Conservation (phyloP, 1,284 basidiomycete genomes). For the Fomitopsis pinicola region DNA sequence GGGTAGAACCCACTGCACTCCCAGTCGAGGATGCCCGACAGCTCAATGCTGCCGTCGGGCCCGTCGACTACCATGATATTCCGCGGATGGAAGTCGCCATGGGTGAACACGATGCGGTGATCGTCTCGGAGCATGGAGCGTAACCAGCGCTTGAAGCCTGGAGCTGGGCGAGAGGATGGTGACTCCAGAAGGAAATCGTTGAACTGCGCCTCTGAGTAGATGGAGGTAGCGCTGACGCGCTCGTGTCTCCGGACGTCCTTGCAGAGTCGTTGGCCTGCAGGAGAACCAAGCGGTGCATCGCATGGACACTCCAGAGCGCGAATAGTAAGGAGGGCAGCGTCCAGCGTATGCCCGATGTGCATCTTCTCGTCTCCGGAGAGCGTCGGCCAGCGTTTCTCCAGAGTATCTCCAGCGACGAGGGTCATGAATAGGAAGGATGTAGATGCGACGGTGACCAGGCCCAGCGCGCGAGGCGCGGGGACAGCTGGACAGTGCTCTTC, state of each 20-base stretch:
- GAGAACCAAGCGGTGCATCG: conserved; percentile 7
- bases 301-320: background rate
- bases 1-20: conserved; percentile 26
- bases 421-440: conserved; percentile 21
- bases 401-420: conserved; percentile 14
- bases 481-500: conserved; percentile 7
- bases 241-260: conserved; percentile 13
- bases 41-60: conserved; percentile 5
- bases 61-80: conserved; percentile 24
- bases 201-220: conserved; percentile 15
- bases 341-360: background rate
- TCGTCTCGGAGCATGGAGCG: conserved; percentile 17
- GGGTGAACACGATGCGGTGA: conserved; percentile 24
- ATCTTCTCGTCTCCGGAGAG: conserved; percentile 5
- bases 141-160: conserved; percentile 15
- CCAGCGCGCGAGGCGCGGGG: conserved; percentile 13
- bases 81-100: conserved; percentile 24
- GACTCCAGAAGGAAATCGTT: conserved; percentile 19
- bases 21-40: conserved; percentile 26
- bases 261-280: conserved; percentile 9
- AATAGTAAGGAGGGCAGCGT: background rate
- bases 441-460: conserved; percentile 8
- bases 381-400: conserved; percentile 9
- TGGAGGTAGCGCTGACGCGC: conserved; percentile 4
- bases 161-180: conserved; percentile 3